These are phyloP conservation scores for Hymenotorrendiella dingleyae DNA, from an alignment of 2,329 filamentous ascomycete genomes.

Conservation along the genomic window DNA sequence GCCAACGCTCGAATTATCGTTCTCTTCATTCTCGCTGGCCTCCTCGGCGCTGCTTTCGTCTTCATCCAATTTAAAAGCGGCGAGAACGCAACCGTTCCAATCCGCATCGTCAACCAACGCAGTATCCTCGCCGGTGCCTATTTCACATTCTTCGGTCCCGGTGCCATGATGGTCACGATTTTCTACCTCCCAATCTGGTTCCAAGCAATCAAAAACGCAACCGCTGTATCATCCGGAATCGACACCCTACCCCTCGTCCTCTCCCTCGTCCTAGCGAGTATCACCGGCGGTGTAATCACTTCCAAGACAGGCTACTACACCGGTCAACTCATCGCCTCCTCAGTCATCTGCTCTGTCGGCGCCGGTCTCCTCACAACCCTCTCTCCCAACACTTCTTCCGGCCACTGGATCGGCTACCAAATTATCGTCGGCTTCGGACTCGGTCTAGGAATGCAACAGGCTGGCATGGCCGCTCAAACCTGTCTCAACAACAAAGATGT, in stretches of 20 bases:
- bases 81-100: constrained; percentile 36
- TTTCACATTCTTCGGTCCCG: constrained; percentile 29
- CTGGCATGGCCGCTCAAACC: constrained; percentile 26
- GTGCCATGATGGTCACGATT: constrained; percentile 39
- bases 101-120: constrained; percentile 34
- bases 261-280: constrained; percentile 27
- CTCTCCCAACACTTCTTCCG: constrained; percentile 27
- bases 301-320: constrained; percentile 27
- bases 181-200: constrained; percentile 43
- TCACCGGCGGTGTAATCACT: constrained; percentile 28
- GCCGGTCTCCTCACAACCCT: constrained; percentile 37
- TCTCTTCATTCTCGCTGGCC: constrained; percentile 28
- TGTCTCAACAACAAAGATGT: constrained; percentile 24
- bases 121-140: constrained; percentile 30
- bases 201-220: constrained; percentile 39
- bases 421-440: constrained; percentile 27
- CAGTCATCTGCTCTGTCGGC: constrained; percentile 31
- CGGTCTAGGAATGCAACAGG: constrained; percentile 28
- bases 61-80: constrained; percentile 32
- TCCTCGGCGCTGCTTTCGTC: constrained; percentile 27
- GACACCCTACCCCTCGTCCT: constrained; percentile 32
- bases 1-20: constrained; percentile 31
- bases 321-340: constrained; percentile 20
- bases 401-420: constrained; percentile 32
- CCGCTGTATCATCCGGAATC: constrained; percentile 34